Evolutionary conservation across 345 rosid species (phyloP).

Genomic region (Cardamine resedifolia): DNA sequence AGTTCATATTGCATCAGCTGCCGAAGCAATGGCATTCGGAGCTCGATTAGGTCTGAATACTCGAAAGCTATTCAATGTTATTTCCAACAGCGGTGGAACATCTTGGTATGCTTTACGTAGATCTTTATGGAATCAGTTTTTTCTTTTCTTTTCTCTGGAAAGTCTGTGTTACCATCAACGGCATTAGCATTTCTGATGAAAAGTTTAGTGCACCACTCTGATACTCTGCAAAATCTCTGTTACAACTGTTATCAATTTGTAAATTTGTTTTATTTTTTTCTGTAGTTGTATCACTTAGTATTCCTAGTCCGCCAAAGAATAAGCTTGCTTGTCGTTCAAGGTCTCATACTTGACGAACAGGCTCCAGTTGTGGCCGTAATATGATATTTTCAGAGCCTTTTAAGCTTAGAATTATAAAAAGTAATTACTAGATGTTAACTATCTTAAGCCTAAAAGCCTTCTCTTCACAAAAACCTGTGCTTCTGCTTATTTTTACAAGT

Average conservation of each 20-base stretch:
- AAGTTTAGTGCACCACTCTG: constrained; percentile 6
- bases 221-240: constrained; percentile 6
- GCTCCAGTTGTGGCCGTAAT: constrained; percentile 1
- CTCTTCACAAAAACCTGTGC: background rate
- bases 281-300: constrained; percentile 7
- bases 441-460: background rate
- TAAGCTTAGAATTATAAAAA: background rate
- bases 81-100: constrained; percentile 63
- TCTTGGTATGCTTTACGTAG: constrained; percentile 63
- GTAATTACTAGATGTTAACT: background rate
- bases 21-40: constrained; percentile 97
- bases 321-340: background rate
- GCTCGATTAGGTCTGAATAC: constrained; percentile 88
- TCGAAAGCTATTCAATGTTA: constrained; percentile 63
- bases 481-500: background rate
- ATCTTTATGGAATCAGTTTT: constrained; percentile 10
- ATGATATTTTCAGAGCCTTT: background rate
- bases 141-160: constrained; percentile 5
- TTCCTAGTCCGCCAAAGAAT: background rate
- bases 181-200: constrained; percentile 25
- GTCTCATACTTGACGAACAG: background rate
- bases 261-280: background rate
- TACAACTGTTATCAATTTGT: no score
- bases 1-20: constrained; percentile 93
- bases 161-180: constrained; percentile 2